Conservation (phyloP, 768 basidiomycete genomes). For the Gelatoporia subvermispora region DNA sequence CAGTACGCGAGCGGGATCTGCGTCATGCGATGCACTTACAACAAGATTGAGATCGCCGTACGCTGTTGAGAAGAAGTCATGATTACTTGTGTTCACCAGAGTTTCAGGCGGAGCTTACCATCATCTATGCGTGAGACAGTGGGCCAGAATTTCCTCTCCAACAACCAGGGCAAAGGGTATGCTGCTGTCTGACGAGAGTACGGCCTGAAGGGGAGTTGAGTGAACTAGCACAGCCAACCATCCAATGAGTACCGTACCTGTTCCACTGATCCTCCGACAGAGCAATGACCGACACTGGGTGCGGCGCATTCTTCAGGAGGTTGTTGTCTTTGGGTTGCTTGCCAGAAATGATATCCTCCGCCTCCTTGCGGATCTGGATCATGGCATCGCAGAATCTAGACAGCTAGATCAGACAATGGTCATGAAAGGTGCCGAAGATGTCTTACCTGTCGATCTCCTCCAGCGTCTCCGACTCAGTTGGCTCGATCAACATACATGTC, state of each 20-base stretch:
- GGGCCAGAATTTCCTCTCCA: conserved; percentile 96
- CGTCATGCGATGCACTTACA: conserved; percentile 41
- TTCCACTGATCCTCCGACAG: conserved; percentile 83
- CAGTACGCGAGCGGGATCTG: conserved; percentile 5
- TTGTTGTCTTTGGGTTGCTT: conserved; percentile 91
- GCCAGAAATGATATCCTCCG: conserved; percentile 79
- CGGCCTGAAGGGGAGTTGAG: conserved; percentile 43
- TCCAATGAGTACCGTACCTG: conserved; percentile 41
- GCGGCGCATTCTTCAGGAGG: conserved; percentile 89
- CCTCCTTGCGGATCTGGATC: conserved; percentile 93
- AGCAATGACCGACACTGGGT: conserved; percentile 72
- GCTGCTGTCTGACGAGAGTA: conserved; percentile 90
- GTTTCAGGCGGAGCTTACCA: conserved; percentile 45
- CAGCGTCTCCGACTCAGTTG: conserved; percentile 92
- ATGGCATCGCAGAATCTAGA: conserved; percentile 94
- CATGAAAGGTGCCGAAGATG: neutral
- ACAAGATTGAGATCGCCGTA: conserved; percentile 91
- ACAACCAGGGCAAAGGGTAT: conserved; percentile 80
- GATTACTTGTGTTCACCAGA: conserved; percentile 7
- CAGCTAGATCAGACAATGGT: conserved; percentile 1
- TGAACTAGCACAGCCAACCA: neutral
- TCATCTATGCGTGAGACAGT: conserved; percentile 89
- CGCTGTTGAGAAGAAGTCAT: conserved; percentile 40
- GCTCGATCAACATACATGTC: conserved; percentile 97
- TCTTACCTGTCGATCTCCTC: conserved; percentile 84